Base-by-base conservation (phyloP, 495 filamentous ascomycete species). In the Xylaria telfairii region DNA sequence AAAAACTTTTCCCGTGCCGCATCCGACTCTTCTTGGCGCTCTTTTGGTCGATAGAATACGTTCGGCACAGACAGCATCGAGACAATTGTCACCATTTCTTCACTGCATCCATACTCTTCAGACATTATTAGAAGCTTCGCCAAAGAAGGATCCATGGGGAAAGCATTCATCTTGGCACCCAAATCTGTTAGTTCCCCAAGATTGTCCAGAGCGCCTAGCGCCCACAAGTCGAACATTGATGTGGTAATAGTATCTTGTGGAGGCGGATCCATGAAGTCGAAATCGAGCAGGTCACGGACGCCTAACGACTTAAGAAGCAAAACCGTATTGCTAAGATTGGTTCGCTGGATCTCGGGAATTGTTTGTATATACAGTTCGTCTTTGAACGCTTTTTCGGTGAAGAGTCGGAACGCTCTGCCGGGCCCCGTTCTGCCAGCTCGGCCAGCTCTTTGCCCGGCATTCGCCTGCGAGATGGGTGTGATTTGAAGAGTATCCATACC, bases 401-500 rank as follows among this genome's bases (percentile, higher is more conserved):
- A 99, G 2, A 99, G 86, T 64, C 95, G 93, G 77, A 93, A 99
- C 3, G 95, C 94, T 81, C 97, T 97, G 56, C 96, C 96, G 0
- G 96, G 96, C 0, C 96, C 96, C 37, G 96, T 99, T 68, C 96
- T 88, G 8, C 96, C 96, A 10, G 96, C 96, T 75, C 96, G 91
- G 44, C 96, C 96, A 56, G 96, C 94, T 71, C 96, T 89, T 76
- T 99, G 96, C 30, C 91, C 92, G 34, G 94, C 92, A 78, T 98
- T 99, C 71, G 96, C 96, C 77, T 98, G 96, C 3, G 94, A 97
- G 41, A 99, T 97, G 6, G 96, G 96, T 4, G 96, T 99, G 69
- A 99, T 98, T 75, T 98, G 96, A 17, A 99, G 87, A 1, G 95
- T 97, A 73, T 99, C 96, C 96, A 99, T 99, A 67, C 96, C 95